Base-by-base conservation (phyloP, 2,329 filamentous ascomycete genomes). In the Fonsecaea monophora region DNA sequence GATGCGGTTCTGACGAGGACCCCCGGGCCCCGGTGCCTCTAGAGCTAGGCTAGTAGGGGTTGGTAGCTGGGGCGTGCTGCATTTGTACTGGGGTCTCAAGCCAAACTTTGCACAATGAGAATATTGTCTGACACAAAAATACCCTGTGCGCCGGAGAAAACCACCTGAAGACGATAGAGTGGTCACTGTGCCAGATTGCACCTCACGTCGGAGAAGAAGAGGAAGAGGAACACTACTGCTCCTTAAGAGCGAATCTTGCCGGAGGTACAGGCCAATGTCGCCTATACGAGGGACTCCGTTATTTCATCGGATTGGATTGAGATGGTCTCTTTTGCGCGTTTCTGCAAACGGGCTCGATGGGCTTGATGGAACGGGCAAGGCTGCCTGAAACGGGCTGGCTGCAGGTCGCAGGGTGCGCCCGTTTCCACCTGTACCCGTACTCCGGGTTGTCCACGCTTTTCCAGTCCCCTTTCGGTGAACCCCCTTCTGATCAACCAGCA, bases 351-450 rank as follows among this genome's bases (percentile, higher is more conserved):
- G 30, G 6, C 30, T 32, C 30, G 6, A 37, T 56, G 18, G 53
- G 53, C 53, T 56, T 56, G 53, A 10, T 38, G 13, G 4, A 4
- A 56, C 25, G 53, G 35, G 45, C 25, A 50, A 21, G 45, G 45
- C 45, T 21, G 60, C 15, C 21, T 34, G 48, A 34, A 18, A 55
- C 12, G 21, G 45, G 45, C 42, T 37, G 9, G 21, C 53, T 48
- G 45, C 42, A 38, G 53, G 61, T 38, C 38, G 60, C 45, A 50
- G 21, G 45, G 5, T n/a, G 40, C 15, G 40, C 40, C 40, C 40
- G 45, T 50, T 32, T 32, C 30, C 30, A 21, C 45, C 45, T 50
- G 18, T 50, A 18, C 10, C 45, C 45, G 45, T 50, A 8, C 45
- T 18, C 45, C 45, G 18, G 21, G 45, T 25, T 50, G 45, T 18